Evolutionary conservation across 2,329 filamentous ascomycete genomes (phyloP), one percentile per base, ranked within the genome.

Genomic region (Blastomyces silverae): DNA sequence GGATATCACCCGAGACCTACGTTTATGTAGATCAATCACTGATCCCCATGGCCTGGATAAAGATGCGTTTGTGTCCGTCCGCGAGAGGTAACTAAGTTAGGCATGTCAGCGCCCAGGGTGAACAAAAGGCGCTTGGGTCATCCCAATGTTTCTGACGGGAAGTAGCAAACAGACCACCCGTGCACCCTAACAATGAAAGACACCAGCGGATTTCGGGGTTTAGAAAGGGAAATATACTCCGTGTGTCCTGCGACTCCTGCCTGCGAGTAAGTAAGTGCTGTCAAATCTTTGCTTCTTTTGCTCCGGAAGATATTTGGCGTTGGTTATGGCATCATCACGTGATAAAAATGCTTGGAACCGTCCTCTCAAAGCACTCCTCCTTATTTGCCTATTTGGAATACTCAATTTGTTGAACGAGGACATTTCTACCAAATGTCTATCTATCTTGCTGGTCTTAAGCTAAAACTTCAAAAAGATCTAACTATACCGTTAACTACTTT

Each of bases 1-100:
- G 56, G 4, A 59, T 58, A 59, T 20, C 56, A 44, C 22, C 34
- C 37, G 56, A 59, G 56, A 59, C 56, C 34, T 58, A n/a, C 56
- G 7, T 44, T 39, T 13, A 13, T 39, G 37, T 46, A 46, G 37
- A n/a, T n/a, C n/a, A n/a, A n/a, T n/a, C n/a, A n/a, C n/a, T 1
- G 31, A 44, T 59, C 5, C n/a, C 37, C 10, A 59, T 6, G 15
- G n/a, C 55, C 15, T 39, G 22, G 37, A 59, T 42, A 25, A 25
- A 22, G 11, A 25, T 39, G n/a, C 56, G 37, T 44, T 59, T 59
- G 56, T 42, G 56, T 59, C 22, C 22, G 13, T 13, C n/a, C 11
- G 11, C 15, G 22, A n/a, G 17, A 58, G 20, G 56, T 13, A n/a
- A n/a, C n/a, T n/a, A n/a, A n/a, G n/a, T n/a, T n/a, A 13, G 25